Conservation (phyloP, 164 flowering plant species). For the Pachysandra terminalis region DNA sequence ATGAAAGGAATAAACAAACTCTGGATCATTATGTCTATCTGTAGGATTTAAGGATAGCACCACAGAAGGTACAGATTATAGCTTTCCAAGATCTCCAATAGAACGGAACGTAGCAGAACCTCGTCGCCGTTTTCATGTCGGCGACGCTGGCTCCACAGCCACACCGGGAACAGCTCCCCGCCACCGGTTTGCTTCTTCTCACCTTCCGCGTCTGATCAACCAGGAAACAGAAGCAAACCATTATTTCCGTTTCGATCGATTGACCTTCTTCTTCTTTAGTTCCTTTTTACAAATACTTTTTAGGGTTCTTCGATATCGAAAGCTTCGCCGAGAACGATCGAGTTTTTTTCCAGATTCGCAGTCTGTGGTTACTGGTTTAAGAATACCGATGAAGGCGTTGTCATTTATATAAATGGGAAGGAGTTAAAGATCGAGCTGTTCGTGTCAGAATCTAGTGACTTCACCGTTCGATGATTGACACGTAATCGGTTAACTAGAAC, state of each 20-base stretch:
- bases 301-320: too few relatives aligned
- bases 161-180: conserved; percentile 29
- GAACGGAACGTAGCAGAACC: conserved; percentile 29
- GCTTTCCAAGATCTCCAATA: conserved; percentile 28
- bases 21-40: conserved; percentile 7
- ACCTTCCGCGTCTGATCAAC: conserved; percentile 2
- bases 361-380: background rate
- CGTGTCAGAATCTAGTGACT: background rate
- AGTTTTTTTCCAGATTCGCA: background rate
- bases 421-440: background rate
- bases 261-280: too few relatives aligned
- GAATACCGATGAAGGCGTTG: too few relatives aligned
- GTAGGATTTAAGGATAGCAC: conserved; percentile 32
- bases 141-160: conserved; percentile 27
- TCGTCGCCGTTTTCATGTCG: conserved; percentile 30
- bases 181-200: conserved; percentile 21
- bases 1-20: too few relatives aligned
- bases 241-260: background rate
- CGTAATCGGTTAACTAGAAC: background rate
- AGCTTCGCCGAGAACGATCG: too few relatives aligned
- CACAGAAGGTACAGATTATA: conserved; percentile 27
- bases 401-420: background rate
- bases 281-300: too few relatives aligned
- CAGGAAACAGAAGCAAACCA: conserved; percentile 2
- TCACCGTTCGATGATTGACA: background rate